Evolutionary conservation across 768 basidiomycete species (phyloP), one percentile per base, ranked within the genome.

Genomic region (Mrakia frigida): DNA sequence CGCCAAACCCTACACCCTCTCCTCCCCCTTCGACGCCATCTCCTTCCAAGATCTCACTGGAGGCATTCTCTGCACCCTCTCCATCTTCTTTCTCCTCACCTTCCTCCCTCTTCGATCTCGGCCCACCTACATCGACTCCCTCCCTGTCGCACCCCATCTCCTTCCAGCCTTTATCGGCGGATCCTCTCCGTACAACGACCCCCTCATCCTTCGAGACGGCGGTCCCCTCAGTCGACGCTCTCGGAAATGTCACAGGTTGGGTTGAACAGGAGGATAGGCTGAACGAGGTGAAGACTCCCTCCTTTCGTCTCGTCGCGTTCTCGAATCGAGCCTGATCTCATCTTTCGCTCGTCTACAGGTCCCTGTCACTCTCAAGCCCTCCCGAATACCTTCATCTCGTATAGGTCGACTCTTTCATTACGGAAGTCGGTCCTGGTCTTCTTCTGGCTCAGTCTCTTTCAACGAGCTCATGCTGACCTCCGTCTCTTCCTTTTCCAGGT

Each of bases 361-460:
- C 23, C 80, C 81, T 18, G 83, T 84, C 23, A 74, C 81, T 6
- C 80, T 86, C 35, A 82, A 82, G 39, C 82, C 93, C 0, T 96
- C 94, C 6, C 92, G 88, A 82, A 94, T 98, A 0, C 96, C 96
- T 23, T 92, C 93, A 0, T 96, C 94, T 0, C 87, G 90, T 16
- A 86, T 98, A 13, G 95, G 93, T 6, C 87, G 95, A 23, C 81
- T 98, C 11, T 92, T 98, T 79, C 96, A 98, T 80, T 98, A 98
- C 77, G 96, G 96, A 80, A 92, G 95, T 91, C 81, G 65, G 86
- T 80, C 46, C 35, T 18, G 31, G 33, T 61, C 21, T 46, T 56
- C 52, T 4, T 7, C 33, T 6, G 10, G 25, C 33, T 6, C 53
- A 3, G 43, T 46, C 74, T 14, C 33, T 35, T 3, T 41, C 21